Evolutionary conservation across 805 yeast genomes (phyloP).

Genomic region (Sungouiella blattae): DNA sequence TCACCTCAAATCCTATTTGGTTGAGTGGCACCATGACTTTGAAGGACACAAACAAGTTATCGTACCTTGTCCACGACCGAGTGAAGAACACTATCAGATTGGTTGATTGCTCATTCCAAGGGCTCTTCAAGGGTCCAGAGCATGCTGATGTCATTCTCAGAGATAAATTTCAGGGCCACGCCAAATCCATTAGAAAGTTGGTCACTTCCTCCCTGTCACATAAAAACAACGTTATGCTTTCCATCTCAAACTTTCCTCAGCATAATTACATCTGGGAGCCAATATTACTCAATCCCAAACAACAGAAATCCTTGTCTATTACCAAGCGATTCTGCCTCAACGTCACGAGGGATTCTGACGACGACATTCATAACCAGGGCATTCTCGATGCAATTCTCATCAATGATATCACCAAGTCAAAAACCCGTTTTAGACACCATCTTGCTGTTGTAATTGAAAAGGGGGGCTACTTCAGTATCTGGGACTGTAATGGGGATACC

Average conservation of each 20-base stretch:
- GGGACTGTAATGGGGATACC: slow-evolving; percentile 51
- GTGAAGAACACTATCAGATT: slow-evolving; percentile 32
- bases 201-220: slow-evolving; percentile 51
- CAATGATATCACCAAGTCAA: slow-evolving; percentile 24
- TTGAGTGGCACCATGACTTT: background rate
- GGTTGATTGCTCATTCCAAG: slow-evolving; percentile 16
- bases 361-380: slow-evolving; percentile 13
- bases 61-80: slow-evolving; percentile 35
- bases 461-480: slow-evolving; percentile 45
- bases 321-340: slow-evolving; percentile 33
- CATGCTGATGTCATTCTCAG: slow-evolving; percentile 9
- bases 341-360: slow-evolving; percentile 11
- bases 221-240: slow-evolving; percentile 28
- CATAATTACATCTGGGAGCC: slow-evolving; percentile 45
- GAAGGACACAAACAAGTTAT: slow-evolving; percentile 2
- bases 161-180: slow-evolving; percentile 77
- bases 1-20: background rate
- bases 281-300: slow-evolving; percentile 17
- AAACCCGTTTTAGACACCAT: slow-evolving; percentile 22
- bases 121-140: slow-evolving; percentile 1
- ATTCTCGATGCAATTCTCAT: slow-evolving; percentile 32
- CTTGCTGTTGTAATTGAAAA: slow-evolving; percentile 29
- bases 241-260: slow-evolving; percentile 36
- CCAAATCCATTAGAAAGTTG: slow-evolving; percentile 68
- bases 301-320: slow-evolving; percentile 20